phyloP scores from a whole-genome alignment of 2,329 filamentous ascomycete species.

The Stagonosporopsis cucurbitacearum region DNA sequence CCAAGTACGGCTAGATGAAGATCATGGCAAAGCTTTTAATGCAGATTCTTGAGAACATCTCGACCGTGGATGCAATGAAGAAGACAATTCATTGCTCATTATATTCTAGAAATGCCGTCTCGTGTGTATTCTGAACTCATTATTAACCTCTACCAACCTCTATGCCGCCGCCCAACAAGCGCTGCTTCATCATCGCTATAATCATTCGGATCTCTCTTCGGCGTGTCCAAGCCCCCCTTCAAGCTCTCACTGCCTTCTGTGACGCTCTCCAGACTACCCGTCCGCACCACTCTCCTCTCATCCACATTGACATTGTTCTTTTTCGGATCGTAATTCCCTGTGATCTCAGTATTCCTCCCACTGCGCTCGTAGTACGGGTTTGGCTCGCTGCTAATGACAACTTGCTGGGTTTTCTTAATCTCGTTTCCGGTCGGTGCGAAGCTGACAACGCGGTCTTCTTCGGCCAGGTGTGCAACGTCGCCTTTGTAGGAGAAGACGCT shows the following conservation, averaged over 20 bases:
- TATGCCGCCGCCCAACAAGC: slow-evolving; percentile 22
- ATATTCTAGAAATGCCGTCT: neutral
- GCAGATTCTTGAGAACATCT: neutral
- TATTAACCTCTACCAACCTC: slow-evolving; percentile 2
- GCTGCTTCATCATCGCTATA: slow-evolving; percentile 37
- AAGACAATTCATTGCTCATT: neutral
- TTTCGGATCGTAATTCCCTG: slow-evolving; percentile 11
- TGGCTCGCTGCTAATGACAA: slow-evolving; percentile 33
- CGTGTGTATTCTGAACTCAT: neutral
- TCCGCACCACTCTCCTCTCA: slow-evolving; percentile 16
- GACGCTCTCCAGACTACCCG: slow-evolving; percentile 33
- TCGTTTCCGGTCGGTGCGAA: slow-evolving; percentile 36
- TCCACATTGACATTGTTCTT: slow-evolving; percentile 19
- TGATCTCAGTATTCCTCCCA: slow-evolving; percentile 20
- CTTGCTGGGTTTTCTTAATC: slow-evolving; percentile 42
- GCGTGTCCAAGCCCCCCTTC: slow-evolving; percentile 23
- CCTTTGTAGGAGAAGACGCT: slow-evolving; percentile 30
- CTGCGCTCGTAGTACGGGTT: slow-evolving; percentile 26
- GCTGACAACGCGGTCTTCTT: slow-evolving; percentile 21
- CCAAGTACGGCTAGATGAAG: neutral
- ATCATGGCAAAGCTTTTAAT: neutral
- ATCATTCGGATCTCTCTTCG: slow-evolving; percentile 22
- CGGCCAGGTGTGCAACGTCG: slow-evolving; percentile 13
- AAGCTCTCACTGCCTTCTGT: slow-evolving; percentile 33
- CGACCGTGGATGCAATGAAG: neutral